Evolutionary conservation across 257 asterid genomes (phyloP).

Genomic region (Solanum medicagineum): DNA sequence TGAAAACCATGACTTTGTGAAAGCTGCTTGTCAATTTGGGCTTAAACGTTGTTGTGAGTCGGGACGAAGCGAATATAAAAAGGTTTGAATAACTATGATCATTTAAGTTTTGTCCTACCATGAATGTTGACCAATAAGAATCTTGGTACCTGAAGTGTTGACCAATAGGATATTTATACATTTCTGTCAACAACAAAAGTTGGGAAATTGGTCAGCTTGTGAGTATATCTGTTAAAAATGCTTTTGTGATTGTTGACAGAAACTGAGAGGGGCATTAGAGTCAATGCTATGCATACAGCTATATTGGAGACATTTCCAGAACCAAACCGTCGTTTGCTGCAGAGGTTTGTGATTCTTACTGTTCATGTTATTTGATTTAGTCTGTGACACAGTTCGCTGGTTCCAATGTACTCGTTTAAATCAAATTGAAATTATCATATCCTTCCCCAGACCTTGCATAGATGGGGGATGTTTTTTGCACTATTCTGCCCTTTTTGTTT

Average conservation of each 20-base stretch:
- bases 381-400: background rate
- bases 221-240: background rate
- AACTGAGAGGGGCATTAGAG: conserved; percentile 72
- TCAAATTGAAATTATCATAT: background rate
- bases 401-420: background rate
- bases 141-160: background rate
- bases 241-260: conserved; percentile 35
- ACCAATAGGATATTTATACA: background rate
- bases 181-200: background rate
- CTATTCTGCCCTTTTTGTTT: background rate
- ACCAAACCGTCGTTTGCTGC: conserved; percentile 90
- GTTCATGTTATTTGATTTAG: background rate
- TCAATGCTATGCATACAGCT: conserved; percentile 79
- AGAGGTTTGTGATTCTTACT: conserved; percentile 39
- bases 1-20: background rate
- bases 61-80: background rate
- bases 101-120: background rate
- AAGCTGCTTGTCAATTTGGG: background rate
- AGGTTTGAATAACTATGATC: background rate
- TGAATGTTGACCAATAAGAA: background rate
- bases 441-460: background rate
- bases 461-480: background rate
- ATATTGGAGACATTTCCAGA: conserved; percentile 98
- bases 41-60: background rate
- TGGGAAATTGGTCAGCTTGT: background rate